Evolutionary conservation across 1,284 basidiomycete species (phyloP), one percentile per base, ranked within the genome.

Genomic region (Malassezia caprae): DNA sequence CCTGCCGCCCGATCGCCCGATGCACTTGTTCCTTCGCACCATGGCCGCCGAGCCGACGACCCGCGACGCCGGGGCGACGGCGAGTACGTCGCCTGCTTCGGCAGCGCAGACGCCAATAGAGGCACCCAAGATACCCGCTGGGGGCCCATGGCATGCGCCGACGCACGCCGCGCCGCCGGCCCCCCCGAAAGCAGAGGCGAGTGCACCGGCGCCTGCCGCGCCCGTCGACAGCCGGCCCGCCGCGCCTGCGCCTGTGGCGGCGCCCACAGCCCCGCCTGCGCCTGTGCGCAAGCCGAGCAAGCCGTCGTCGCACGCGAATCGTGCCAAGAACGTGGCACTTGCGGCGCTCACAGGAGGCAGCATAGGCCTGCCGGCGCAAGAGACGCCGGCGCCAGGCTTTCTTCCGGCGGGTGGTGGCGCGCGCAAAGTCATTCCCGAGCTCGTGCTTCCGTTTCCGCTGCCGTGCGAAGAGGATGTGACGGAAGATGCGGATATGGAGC

Each of bases 341-440:
- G n/a, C 49, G 0, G 44, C 43, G 8, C 34, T 57, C 19, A 43
- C 59, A 4, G 66, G 66, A 4, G 66, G 66, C 6, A 63, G 58
- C n/a, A 68, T 68, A 28, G 66, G 66, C 26, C 54, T 60, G 15
- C 40, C 47, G 0, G 27, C 45, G 17, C 31, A 23, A 13, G 56
- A 58, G 24, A 27, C 34, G 15, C 51, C 56, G 3, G 35, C 41
- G 27, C 56, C 56, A n/a, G 56, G 56, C 3, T 57, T 51, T 27
- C 50, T 68, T 7, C 50, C 59, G 4, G 65, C 65, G 11, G 68
- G 61, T 21, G 68, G 68, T 17, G 68, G 65, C 2, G 57, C 40
- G 8, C 61, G 67, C 30, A 65, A 64, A 21, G 62, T 60, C 11
- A 28, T 65, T 27, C 65, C 65, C 6, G 68, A 69, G 49, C 60